Evolutionary conservation across 2,329 filamentous ascomycete genomes (phyloP).

Genomic region (Penicillium sumatraense): DNA sequence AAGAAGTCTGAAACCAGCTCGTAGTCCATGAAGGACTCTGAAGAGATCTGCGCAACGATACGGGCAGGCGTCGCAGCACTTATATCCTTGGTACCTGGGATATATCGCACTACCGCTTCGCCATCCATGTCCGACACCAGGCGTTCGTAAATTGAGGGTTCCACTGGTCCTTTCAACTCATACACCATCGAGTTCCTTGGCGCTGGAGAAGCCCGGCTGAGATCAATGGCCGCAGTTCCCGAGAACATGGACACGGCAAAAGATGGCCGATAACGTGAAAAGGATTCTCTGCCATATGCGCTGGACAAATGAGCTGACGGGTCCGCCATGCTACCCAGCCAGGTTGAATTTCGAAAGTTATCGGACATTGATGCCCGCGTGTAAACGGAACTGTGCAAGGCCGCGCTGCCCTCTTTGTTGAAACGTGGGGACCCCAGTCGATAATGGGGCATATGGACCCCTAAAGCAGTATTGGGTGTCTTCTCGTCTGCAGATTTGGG

Average conservation of each 20-base stretch:
- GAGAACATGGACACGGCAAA: constrained; percentile 45
- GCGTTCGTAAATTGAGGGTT: constrained; percentile 72
- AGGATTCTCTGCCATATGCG: constrained; percentile 30
- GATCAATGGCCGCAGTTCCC: constrained; percentile 36
- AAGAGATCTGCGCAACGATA: constrained; percentile 94
- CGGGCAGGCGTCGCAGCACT: constrained; percentile 88
- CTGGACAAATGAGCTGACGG: constrained; percentile 27
- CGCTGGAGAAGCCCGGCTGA: constrained; percentile 35
- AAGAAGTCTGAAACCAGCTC: constrained; percentile 98
- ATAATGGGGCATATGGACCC: constrained; percentile 82
- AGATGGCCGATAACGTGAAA: constrained; percentile 34
- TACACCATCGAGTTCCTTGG: constrained; percentile 48
- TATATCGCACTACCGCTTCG: constrained; percentile 79
- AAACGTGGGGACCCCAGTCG: constrained; percentile 82
- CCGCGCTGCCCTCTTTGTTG: constrained; percentile 73
- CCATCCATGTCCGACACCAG: constrained; percentile 84
- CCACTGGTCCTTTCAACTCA: constrained; percentile 66
- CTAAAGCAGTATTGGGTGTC: constrained; percentile 61
- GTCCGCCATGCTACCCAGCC: constrained; percentile 48
- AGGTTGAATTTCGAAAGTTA: constrained; percentile 68
- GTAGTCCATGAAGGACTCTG: constrained; percentile 93
- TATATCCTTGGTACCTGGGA: constrained; percentile 71
- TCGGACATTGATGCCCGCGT: constrained; percentile 69
- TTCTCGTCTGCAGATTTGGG: constrained; percentile 67
- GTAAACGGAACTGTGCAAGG: constrained; percentile 80